Evolutionary conservation across 225 moss, liverwort and hornwort species (phyloP), one percentile per base, ranked within the genome.

Genomic region (Anthoceros angustus): DNA sequence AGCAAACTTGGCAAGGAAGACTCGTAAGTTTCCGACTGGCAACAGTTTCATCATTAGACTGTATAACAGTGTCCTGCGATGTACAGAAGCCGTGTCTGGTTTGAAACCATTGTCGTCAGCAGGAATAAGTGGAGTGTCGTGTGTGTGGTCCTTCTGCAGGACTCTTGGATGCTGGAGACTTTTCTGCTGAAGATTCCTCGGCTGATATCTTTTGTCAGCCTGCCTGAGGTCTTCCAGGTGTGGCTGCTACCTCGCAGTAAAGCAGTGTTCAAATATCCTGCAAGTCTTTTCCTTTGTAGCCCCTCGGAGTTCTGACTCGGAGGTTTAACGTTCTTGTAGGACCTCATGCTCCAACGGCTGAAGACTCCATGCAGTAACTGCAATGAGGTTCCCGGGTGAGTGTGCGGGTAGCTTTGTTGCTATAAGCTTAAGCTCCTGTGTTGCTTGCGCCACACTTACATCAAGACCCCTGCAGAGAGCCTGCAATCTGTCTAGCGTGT

Each of bases 401-500:
- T 74, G 43, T 66, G 55, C 1, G 8, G 55, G 55, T 18, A 7
- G 32, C 32, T 32, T 32, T 32, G 32, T 32, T 32, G 32, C 32
- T 32, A 1, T 32, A 4, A 32, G 2, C 32, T 32, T 32, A 32
- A 32, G 1, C 1, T 32, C 32, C 4, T 32, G 32, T 32, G 32
- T 32, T 32, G 32, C 32, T 32, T 32, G 32, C 2, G 32, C 32
- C 4, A 4, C 4, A 32, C 32, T 32, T 32, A 32, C 32, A 4
- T 4, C 32, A 4, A 32, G 32, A 1, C 2, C 2, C 32, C 32
- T 32, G 74, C 85, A 98, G 95, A 5, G 80, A 98, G 11, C 86
- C 91, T 69, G 95, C 91, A 65, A 43, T 98, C 67, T 98, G 95
- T 74, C 75, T 98, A 25, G 75, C 91, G 41, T 98, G 95, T 64